Conservation (phyloP, 2,329 filamentous ascomycete genomes). For the Elsinoe batatas region DNA sequence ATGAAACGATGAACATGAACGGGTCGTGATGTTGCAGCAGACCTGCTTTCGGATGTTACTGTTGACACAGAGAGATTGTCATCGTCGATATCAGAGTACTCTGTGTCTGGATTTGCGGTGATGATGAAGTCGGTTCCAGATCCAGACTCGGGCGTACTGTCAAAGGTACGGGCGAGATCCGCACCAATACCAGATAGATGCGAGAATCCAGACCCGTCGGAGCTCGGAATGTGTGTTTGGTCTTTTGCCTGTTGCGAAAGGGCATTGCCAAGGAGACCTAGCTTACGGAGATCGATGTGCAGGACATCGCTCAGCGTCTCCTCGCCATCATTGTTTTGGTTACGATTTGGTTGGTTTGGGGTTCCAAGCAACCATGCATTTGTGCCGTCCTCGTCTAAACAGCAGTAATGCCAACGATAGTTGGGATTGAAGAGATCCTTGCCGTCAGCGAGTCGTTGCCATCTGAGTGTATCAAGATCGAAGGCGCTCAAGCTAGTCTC, state of each 20-base stretch:
- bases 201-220: conserved; percentile 42
- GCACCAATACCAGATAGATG: conserved; percentile 60
- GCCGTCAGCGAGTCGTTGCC: conserved; percentile 91
- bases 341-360: conserved; percentile 62
- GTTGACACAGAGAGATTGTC: conserved; percentile 27
- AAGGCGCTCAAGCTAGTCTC: conserved; percentile 87
- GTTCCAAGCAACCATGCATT: conserved; percentile 97
- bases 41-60: conserved; percentile 29
- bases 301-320: conserved; percentile 93
- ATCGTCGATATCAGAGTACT: conserved; percentile 25
- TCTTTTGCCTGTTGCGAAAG: conserved; percentile 31
- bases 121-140: conserved; percentile 86
- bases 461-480: conserved; percentile 76
- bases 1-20: conserved; percentile 96
- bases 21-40: conserved; percentile 60
- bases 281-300: conserved; percentile 82
- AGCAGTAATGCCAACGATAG: conserved; percentile 98
- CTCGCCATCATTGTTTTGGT: conserved; percentile 63
- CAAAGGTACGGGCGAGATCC: conserved; percentile 79
- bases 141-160: conserved; percentile 70
- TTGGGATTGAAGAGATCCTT: conserved; percentile 83
- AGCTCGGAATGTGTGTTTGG: conserved; percentile 38
- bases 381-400: conserved; percentile 86
- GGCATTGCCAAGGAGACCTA: conserved; percentile 80
- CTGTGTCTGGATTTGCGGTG: conserved; percentile 65